A percentile compares a stretch with the other conserved stretches of the same genome.
phyloP scores from a whole-genome alignment of 257 asterid genomes.

The Perilla frutescens region DNA sequence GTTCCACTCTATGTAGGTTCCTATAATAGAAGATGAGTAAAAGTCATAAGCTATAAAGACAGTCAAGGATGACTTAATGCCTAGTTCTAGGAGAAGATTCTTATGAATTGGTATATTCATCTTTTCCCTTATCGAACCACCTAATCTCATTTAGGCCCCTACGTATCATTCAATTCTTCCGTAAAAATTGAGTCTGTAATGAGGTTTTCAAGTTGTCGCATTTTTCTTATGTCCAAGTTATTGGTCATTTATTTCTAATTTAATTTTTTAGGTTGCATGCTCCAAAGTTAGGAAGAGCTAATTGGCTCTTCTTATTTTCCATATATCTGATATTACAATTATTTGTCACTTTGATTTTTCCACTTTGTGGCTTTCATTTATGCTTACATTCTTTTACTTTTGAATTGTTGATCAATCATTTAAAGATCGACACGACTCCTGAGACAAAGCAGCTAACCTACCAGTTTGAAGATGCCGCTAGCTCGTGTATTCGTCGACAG shows the following conservation, averaged over 20 bases:
- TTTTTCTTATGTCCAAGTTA: not conserved
- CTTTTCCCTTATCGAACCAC: not conserved
- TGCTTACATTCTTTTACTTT: slow-evolving; percentile 12
- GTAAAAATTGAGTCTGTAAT: not conserved
- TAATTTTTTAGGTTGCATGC: not conserved
- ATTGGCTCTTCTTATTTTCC: slow-evolving; percentile 9
- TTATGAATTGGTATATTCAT: not conserved
- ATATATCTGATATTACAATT: not conserved
- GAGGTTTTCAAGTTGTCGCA: not conserved
- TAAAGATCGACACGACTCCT: slow-evolving; percentile 35
- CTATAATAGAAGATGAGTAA: not conserved
- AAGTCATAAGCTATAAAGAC: slow-evolving; percentile 2
- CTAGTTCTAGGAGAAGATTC: no score
- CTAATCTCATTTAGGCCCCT: not conserved
- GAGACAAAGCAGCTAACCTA: slow-evolving; percentile 36
- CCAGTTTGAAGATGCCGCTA: slow-evolving; percentile 31
- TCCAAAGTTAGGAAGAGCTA: not conserved
- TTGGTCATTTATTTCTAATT: not conserved
- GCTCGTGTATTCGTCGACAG: slow-evolving; percentile 33
- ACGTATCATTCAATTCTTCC: not conserved
- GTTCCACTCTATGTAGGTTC: not conserved
- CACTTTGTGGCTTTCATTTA: not conserved
- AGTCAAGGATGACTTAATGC: no score
- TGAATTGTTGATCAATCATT: not conserved
- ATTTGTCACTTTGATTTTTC: not conserved